Percentiles rank a stretch among this genome's conserved stretches.
Conservation (phyloP, 192 early-diverging fungal species). For the Diversispora eburnea region DNA sequence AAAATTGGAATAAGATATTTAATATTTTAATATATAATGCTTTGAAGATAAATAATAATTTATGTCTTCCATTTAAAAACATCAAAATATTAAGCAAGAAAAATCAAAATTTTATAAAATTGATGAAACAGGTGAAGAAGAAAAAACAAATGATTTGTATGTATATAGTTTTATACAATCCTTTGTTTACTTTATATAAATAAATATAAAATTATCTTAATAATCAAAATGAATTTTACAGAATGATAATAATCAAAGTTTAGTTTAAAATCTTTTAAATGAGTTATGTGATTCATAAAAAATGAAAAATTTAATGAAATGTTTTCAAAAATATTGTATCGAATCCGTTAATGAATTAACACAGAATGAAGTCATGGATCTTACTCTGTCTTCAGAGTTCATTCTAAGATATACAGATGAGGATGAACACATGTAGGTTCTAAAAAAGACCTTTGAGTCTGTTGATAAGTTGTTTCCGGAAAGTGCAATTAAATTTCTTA, state of each 20-base stretch:
- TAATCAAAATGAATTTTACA: constrained; percentile 9
- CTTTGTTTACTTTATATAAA: no score
- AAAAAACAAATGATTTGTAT: no score
- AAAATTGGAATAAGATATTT: no score
- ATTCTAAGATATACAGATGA: constrained; percentile 14
- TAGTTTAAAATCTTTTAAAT: constrained; percentile 22
- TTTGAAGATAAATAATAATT: no score
- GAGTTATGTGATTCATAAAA: not conserved
- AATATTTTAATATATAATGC: no score
- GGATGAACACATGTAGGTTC: constrained; percentile 26
- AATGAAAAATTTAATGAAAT: not conserved
- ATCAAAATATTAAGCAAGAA: no score
- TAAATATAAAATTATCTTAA: no score
- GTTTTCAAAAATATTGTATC: constrained; percentile 16
- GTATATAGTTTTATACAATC: no score
- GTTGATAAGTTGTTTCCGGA: constrained; percentile 20
- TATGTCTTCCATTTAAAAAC: no score
- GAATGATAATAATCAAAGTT: constrained; percentile 15
- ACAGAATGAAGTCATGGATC: constrained; percentile 24
- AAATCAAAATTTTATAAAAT: no score
- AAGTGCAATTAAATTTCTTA: constrained; percentile 12
- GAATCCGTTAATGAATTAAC: constrained; percentile 14
- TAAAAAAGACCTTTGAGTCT: constrained; percentile 26
- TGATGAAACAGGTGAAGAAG: no score
- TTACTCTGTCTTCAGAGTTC: constrained; percentile 18